Evolutionary conservation across 306 rosid genomes (phyloP), one percentile per base, ranked within the genome.

Genomic region (Quercus alba): DNA sequence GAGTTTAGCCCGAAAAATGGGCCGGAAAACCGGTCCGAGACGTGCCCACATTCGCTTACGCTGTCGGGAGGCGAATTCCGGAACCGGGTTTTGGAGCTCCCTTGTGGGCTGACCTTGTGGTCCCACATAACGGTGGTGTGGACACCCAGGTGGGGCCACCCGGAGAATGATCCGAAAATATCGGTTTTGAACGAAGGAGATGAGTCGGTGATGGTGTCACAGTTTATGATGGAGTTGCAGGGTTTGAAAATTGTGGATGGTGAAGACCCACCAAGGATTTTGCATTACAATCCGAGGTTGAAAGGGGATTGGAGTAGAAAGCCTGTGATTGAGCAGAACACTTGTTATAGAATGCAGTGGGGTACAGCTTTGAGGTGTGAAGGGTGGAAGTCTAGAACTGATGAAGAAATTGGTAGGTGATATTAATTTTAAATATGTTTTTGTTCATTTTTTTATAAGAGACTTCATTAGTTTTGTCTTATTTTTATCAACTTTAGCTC

Each of bases 311-410:
- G 97, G 99, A 95, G 99, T 78, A 89, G 90, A 46, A 91, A 76
- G 73, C 98, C 99, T 0, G 97, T 93, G 38, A 91, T 95, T 67
- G 98, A 95, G 76, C 93, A 89, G 85, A 95, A 95, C 81, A 93
- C 98, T 5, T 95, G 98, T 81, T 95, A 91, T 69, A 83, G 97
- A 85, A 93, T 91, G 99, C 99, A 93, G 75, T 95, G 97, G 99
- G 97, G 97, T 56, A 38, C 92, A 68, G 88, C 98, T 14, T 82
- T 90, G 21, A 86, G 99, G 75, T 95, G 99, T 44, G 97, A 93
- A 67, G 98, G 99, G 7, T 90, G 99, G 99, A 84, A 80, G 79
- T 84, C 99, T 56, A 87, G 87, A 74, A 96, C 96, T 0, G 98
- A 93, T 70, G 91, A 91, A 68, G 99, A 95, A 80, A 88, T 94